phyloP scores from a whole-genome alignment of 2,329 filamentous ascomycete species.

The Fusarium duplospermum region DNA sequence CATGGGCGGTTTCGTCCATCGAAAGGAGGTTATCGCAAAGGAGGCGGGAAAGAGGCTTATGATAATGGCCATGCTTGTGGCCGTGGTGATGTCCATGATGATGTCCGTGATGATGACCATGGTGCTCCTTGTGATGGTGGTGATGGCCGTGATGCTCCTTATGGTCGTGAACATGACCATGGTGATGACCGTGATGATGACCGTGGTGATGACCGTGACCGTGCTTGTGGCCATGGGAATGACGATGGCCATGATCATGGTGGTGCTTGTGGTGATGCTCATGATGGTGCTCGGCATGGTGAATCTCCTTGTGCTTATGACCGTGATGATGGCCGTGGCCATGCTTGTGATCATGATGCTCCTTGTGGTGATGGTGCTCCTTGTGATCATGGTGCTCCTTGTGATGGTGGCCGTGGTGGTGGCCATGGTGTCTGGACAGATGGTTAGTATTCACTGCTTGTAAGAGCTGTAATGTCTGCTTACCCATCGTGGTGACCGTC shows the following conservation, averaged over 20 bases:
- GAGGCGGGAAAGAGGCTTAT: too few species aligned
- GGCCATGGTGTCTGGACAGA: background rate
- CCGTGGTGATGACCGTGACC: constrained; percentile 11
- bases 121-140: background rate
- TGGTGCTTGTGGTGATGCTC: constrained; percentile 22
- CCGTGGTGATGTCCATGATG: background rate
- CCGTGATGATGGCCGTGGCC: background rate
- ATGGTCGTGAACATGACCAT: background rate
- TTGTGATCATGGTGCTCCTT: background rate
- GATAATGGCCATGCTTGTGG: background rate
- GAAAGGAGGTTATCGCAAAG: too few species aligned
- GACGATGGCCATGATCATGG: constrained; percentile 5
- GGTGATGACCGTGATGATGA: constrained; percentile 7
- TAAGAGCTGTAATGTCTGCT: background rate
- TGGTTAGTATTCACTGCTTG: background rate
- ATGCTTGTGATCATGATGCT: constrained; percentile 15
- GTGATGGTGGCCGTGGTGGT: background rate
- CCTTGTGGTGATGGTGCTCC: background rate
- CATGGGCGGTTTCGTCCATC: too few species aligned
- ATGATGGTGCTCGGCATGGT: constrained; percentile 7
- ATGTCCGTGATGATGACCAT: background rate
- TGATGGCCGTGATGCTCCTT: background rate
- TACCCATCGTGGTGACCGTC: background rate
- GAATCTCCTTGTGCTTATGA: constrained; percentile 1
- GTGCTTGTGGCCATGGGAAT: constrained; percentile 7